Percentiles rank a stretch among this genome's conserved stretches.
Conservation (phyloP, 805 yeast species). For the Kodamaea fukazawae region DNA sequence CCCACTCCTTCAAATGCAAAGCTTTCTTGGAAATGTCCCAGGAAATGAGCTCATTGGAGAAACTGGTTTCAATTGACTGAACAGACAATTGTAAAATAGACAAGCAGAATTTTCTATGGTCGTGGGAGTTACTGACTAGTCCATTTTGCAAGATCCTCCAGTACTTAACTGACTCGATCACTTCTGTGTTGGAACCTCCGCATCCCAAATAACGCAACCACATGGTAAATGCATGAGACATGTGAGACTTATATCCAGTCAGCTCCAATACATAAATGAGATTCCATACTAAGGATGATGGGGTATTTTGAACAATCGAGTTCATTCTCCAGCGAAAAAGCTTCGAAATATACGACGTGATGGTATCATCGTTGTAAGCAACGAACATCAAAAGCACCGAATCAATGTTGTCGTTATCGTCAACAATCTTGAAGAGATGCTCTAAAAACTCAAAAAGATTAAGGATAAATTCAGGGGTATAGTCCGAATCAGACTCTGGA, state of each 20-base stretch:
- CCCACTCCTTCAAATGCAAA: constrained; percentile 56
- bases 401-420: constrained; percentile 3
- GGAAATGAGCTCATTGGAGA: constrained; percentile 33
- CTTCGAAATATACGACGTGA: constrained; percentile 38
- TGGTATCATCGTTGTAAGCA: constrained; percentile 34
- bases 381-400: constrained; percentile 18
- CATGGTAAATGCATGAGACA: constrained; percentile 46
- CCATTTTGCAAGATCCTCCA: constrained; percentile 62
- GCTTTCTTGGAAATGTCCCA: constrained; percentile 40
- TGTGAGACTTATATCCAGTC: constrained; percentile 21
- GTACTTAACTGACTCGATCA: constrained; percentile 24
- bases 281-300: constrained; percentile 42
- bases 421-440: constrained; percentile 4
- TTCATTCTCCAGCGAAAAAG: constrained; percentile 55
- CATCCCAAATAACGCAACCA: constrained; percentile 52
- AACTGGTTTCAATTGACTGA: constrained; percentile 37
- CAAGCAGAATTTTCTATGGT: constrained; percentile 64
- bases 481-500: not conserved
- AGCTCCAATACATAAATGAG: constrained; percentile 36
- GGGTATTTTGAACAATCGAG: constrained; percentile 21
- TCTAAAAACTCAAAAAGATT: constrained; percentile 7
- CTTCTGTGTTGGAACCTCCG: constrained; percentile 15
- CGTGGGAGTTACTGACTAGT: constrained; percentile 55
- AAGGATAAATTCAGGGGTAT: constrained; percentile 1
- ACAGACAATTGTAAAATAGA: constrained; percentile 65